Conservation (phyloP, 1,139 yeast genomes). For the Debaryomycetaceae sp. region DNA sequence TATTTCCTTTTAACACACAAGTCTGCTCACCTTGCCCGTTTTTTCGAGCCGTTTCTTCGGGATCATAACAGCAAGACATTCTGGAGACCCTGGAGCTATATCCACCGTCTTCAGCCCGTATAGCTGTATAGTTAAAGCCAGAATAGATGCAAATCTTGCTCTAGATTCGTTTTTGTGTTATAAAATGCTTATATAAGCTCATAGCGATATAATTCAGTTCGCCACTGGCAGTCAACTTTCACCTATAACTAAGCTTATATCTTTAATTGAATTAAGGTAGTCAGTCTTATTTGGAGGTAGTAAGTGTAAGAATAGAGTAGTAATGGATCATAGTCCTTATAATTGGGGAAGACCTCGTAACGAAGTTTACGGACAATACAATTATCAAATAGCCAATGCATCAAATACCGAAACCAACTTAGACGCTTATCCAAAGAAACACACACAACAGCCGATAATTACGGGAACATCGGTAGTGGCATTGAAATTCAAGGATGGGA, state of each 20-base stretch:
- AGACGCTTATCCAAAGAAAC: conserved; percentile 61
- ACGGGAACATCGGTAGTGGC: conserved; percentile 97
- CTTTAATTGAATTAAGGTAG: neutral
- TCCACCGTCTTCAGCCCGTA: neutral
- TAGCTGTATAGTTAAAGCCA: neutral
- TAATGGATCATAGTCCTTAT: conserved; percentile 93
- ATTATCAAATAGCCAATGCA: conserved; percentile 65
- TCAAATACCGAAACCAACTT: conserved; percentile 13
- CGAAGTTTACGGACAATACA: conserved; percentile 76
- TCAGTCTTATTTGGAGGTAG: neutral
- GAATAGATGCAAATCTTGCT: neutral
- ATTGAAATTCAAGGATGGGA: conserved; percentile 84
- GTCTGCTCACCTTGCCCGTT: too few relatives aligned
- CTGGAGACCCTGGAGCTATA: too few relatives aligned
- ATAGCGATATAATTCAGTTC: neutral
- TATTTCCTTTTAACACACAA: too few relatives aligned
- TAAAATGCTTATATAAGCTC: neutral
- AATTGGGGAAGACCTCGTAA: conserved; percentile 95
- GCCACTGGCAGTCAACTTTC: neutral
- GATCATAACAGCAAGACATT: too few relatives aligned
- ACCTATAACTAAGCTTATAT: neutral
- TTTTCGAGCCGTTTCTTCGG: too few relatives aligned
- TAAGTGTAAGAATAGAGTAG: neutral
- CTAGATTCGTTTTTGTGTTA: neutral
- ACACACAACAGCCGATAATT: conserved; percentile 91